Conservation (phyloP, 345 rosid species). For the Salix viminalis region DNA sequence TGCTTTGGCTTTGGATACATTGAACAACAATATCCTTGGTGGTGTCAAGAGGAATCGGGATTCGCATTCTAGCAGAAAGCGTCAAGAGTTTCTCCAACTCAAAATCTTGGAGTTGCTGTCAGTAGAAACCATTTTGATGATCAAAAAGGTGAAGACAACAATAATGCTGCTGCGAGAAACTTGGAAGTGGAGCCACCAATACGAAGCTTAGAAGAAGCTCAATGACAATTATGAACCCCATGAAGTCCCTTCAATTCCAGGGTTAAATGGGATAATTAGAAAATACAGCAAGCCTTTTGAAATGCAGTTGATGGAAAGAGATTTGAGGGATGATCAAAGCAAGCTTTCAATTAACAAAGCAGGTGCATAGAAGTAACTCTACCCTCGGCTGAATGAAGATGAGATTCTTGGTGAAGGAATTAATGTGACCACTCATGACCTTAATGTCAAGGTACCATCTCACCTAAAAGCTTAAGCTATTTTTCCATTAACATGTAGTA, state of each 20-base stretch:
- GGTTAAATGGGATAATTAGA: neutral
- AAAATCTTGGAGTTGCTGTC: neutral
- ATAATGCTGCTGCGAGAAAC: neutral
- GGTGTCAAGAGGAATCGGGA: neutral
- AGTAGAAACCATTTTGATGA: neutral
- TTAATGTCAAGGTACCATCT: neutral
- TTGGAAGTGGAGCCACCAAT: neutral
- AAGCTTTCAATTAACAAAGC: neutral
- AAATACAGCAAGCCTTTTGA: neutral
- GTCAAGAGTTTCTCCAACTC: neutral
- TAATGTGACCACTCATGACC: neutral
- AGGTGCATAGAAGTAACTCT: neutral
- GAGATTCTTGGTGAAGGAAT: neutral
- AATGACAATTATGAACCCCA: neutral
- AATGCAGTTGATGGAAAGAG: conserved; percentile 7
- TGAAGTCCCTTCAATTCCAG: neutral
- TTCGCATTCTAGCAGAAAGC: neutral
- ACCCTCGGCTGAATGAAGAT: neutral
- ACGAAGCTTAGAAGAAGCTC: neutral
- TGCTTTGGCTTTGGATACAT: neutral
- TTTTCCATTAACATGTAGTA: too few relatives aligned
- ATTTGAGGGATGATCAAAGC: neutral
- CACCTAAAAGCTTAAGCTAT: too few relatives aligned
- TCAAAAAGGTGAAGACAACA: neutral
- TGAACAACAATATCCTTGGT: neutral